phyloP scores from a whole-genome alignment of 176 grass and related monocot species.

The Cymbopogon citratus region DNA sequence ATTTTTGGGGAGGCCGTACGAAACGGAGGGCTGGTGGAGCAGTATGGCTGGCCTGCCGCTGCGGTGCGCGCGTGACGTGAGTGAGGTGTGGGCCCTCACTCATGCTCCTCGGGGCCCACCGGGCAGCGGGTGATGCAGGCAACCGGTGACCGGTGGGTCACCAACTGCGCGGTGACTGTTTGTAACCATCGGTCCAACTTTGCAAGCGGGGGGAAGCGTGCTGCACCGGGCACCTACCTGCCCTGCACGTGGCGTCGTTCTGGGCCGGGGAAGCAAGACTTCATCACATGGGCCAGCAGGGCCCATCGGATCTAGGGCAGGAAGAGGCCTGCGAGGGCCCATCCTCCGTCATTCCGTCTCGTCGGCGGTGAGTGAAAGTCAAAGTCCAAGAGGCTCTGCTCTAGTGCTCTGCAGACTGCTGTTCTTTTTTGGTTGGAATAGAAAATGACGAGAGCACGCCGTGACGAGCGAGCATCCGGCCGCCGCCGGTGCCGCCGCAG shows the following conservation, averaged over 20 bases:
- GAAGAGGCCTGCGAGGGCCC: not conserved
- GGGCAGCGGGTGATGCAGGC: not conserved
- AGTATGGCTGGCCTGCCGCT: not conserved
- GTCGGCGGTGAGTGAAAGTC: not conserved
- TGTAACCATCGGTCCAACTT: not conserved
- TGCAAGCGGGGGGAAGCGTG: not conserved
- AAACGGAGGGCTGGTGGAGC: slow-evolving; percentile 29
- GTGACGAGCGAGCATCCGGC: not conserved
- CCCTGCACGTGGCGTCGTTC: not conserved
- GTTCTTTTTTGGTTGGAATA: not conserved
- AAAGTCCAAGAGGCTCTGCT: not conserved
- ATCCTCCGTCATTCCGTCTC: not conserved
- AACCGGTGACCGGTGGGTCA: not conserved
- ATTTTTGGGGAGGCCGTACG: slow-evolving; percentile 34
- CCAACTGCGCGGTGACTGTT: slow-evolving; percentile 1
- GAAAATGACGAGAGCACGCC: slow-evolving; percentile 5
- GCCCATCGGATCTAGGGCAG: not conserved
- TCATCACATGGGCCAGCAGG: not conserved
- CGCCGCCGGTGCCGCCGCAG: not conserved
- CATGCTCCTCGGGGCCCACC: not conserved
- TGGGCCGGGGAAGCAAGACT: not conserved
- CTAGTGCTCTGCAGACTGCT: not conserved
- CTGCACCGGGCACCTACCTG: not conserved
- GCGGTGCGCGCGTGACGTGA: slow-evolving; percentile 9
- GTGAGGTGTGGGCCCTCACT: not conserved